Base-by-base conservation (phyloP, 352 stramenopile genomes). In the Globisporangium sylvaticum region DNA sequence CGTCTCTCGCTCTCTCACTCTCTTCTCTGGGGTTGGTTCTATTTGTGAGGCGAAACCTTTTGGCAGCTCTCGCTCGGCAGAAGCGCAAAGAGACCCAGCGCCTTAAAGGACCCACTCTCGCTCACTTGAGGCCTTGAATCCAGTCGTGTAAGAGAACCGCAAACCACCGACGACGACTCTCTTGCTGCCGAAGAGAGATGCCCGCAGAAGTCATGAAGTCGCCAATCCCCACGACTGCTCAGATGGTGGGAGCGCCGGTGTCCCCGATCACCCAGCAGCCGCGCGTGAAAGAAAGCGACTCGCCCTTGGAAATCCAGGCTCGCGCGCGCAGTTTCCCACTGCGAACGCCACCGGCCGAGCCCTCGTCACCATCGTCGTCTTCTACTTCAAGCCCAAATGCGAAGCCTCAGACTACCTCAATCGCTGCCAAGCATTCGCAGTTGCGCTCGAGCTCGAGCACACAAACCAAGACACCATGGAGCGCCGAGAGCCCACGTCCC, bases 391-490 rank as follows among this genome's bases (percentile, higher is more conserved):
- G 44, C 25, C 29, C 65, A 4, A 54, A 20, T 4, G 34, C 48
- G 10, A 48, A 63, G 48, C 34, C 39, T 9, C 42, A 44, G 7
- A 22, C 56, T 9, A 27, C 2, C 14, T 39, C 10, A 29, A 37
- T 37, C 31, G 7, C 31, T 37, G 3, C 27, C 15, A 70, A 60
- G 50, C 65, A 46, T 1, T 31, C 44, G 15, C 66, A 64, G 29
- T 72, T 44, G 46, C 66, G 18, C 66, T 72, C 25, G 61, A 48
- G 12, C 62, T 72, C 24, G 66, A 72, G 62, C 46, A 60, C 53
- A 69, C 55, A 53, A 60, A 68, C 32, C 66, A 72, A 63, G 66
- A 70, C 14, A 50, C 34, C 24, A 18, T 54, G 27, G 61, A 69
- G 29, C 53, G 6, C 39, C 66, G 59, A 9, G 15, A 44, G 20